Evolutionary conservation across 306 rosid species (phyloP), one percentile per base, ranked within the genome.

Genomic region (Prunus kanzakura): DNA sequence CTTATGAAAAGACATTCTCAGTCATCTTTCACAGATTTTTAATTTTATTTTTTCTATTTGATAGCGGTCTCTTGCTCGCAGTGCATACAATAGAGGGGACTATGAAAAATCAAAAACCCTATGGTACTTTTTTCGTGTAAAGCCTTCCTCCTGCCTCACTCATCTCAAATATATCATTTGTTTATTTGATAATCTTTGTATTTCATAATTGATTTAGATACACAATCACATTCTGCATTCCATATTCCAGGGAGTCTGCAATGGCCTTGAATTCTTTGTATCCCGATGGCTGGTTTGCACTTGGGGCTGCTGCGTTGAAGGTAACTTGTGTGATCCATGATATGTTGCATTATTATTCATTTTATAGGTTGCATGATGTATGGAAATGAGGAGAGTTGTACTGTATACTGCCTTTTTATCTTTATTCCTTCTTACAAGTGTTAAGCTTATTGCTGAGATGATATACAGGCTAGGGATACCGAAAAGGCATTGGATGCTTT

Each of bases 291-390:
- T 95, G 98, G 98, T 95, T 92, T 84, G 97, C 98, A 41, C 78
- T 92, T 75, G 98, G 98, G 76, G 93, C 98, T 71, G 97, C 98
- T 84, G 98, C 98, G 38, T 83, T 95, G 77, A 95, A 95, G 98
- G 98, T 92, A 80, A 75, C 76, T 71, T 79, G 14, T 78, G 60
- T 45, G 60, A 68, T 78, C 67, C 71, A 16, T 83, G 6, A 73
- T 60, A 22, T 74, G 69, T 49, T 74, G 50, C 27, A 13, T 79
- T 62, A 50, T 75, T 69, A 22, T 77, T 32, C 54, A 41, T 64
- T 60, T 23, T 20, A 11, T 61, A 18, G 29, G 51, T 64, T 69
- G 18, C 38, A 61, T 77, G 38, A 47, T 41, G 29, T 58, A 67
- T 51, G 27, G 5, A 68, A 64, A 78, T 43, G 78, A 22, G 68